Evolutionary conservation across 306 rosid genomes (phyloP), one percentile per base, ranked within the genome.

Genomic region (Vicia faba): DNA sequence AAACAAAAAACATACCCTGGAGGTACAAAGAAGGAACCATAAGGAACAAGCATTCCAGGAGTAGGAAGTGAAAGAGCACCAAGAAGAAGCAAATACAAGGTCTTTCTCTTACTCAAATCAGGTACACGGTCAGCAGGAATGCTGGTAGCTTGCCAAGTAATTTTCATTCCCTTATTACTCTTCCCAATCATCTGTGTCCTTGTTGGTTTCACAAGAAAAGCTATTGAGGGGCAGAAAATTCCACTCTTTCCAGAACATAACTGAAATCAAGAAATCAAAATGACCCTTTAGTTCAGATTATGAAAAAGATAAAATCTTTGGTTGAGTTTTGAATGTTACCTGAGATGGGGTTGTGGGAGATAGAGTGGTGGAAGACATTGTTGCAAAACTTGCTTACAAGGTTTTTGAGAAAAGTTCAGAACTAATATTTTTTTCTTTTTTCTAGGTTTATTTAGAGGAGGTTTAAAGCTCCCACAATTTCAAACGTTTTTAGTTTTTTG

Each of bases 101-200:
- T 80, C 75, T 92, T 0, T 73, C 98, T 89, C 73, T 87, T 92
- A 0, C 18, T 88, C 98, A 92, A 87, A 49, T 92, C 98, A 0
- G 98, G 98, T 5, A 89, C 98, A 39, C 96, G 36, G 63, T 92
- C 98, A 66, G 96, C 84, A 1, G 93, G 39, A 85, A 92, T 82
- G 50, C 96, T 86, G 0, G 85, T 69, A 3, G 96, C 98, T 26
- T 84, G 91, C 75, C 96, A 92, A 2, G 74, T 54, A 28, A 92
- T 67, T 73, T 75, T 74, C 75, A 79, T 66, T 13, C 66, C 66
- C 6, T 35, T 58, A n/a, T 29, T 60, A 16, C 62, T 81, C 83
- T 74, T 87, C 23, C 86, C 89, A 64, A 64, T 50, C 75, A 69
- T 61, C 66, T 76, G 82, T 11, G 43, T 82, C 78, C 65, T 73